Base-by-base conservation (phyloP, 306 rosid species). In the Fragaria ananassa region DNA sequence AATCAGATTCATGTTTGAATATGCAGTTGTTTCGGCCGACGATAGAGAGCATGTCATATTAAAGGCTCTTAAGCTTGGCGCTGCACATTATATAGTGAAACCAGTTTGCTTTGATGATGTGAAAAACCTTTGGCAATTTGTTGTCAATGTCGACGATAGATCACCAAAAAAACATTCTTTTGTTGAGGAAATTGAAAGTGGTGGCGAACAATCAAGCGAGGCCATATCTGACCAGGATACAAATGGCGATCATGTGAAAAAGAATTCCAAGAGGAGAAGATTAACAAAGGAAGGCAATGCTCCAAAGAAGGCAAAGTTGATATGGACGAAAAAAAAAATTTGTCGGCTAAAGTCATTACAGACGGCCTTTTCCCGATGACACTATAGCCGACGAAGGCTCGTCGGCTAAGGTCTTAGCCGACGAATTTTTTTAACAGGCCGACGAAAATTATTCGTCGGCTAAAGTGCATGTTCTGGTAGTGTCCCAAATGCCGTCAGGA, bases 61-160 rank as follows among this genome's bases (percentile, higher is more conserved):
- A 0, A 49, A 50, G 35, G 71, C 78, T 3, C 78, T 74, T 15
- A 17, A 74, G 37, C 61, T 34, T 62, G 78, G 78, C 29, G 78
- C 31, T 18, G 34, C n/a, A 5, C 78, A 61, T 46, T 74, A 74
- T 31, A 74, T 62, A 62, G 78, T 74, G 4, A 74, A 74, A 62
- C 78, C 78, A 61, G 35, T 74, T 31, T 62, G 47, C 61, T 64
- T 74, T 11, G 64, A 35, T 46, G 78, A 62, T 63, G 34, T 74
- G 21, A 74, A 63, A 47, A 62, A 74, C 60, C 60, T 74, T 1
- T 74, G 78, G 70, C 42, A 63, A 62, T 47, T 44, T 63, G 78
- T 62, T 74, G 56, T 74, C 13, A 15, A 21, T n/a, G 58, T 9
- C 35, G 4, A 29, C 8, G 31, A 62, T 27, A 46, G n/a, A 13